A percentile compares a stretch with the other conserved stretches of the same genome.
phyloP scores from a whole-genome alignment of 495 filamentous ascomycete species.

The Neurospora sp. region DNA sequence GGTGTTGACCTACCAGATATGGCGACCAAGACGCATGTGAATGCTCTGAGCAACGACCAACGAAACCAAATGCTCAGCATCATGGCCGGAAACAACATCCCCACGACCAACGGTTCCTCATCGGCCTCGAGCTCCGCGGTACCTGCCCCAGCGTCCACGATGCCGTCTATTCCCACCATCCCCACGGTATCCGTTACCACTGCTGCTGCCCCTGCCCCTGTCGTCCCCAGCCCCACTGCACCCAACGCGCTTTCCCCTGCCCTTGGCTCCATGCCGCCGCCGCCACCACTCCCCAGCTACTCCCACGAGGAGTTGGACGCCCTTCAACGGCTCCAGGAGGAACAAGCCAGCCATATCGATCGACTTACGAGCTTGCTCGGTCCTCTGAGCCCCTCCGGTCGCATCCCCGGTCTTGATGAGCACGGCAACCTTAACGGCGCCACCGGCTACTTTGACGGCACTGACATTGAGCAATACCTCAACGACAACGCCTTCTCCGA shows the following conservation, averaged over 20 bases:
- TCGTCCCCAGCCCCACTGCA: constrained; percentile 1
- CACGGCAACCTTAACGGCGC: constrained; percentile 24
- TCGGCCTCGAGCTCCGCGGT: not conserved
- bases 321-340: constrained; percentile 58
- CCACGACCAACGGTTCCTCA: not conserved
- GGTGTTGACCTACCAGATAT: constrained; percentile 64
- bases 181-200: constrained; percentile 14
- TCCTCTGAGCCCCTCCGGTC: constrained; percentile 68
- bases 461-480: constrained; percentile 64
- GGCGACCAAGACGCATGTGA: constrained; percentile 54
- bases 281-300: constrained; percentile 50
- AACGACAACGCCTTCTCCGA: constrained; percentile 51
- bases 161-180: constrained; percentile 9
- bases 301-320: constrained; percentile 59
- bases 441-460: constrained; percentile 32
- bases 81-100: constrained; percentile 44
- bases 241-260: constrained; percentile 38
- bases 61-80: constrained; percentile 70
- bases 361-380: constrained; percentile 60
- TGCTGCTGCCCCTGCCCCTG: constrained; percentile 12
- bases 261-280: constrained; percentile 47
- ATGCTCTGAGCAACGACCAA: constrained; percentile 63
- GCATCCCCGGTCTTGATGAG: constrained; percentile 62
- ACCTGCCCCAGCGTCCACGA: constrained; percentile 2
- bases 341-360: constrained; percentile 62